Evolutionary conservation across 1,284 basidiomycete species (phyloP).

Genomic region (Phylloporus sp.): DNA sequence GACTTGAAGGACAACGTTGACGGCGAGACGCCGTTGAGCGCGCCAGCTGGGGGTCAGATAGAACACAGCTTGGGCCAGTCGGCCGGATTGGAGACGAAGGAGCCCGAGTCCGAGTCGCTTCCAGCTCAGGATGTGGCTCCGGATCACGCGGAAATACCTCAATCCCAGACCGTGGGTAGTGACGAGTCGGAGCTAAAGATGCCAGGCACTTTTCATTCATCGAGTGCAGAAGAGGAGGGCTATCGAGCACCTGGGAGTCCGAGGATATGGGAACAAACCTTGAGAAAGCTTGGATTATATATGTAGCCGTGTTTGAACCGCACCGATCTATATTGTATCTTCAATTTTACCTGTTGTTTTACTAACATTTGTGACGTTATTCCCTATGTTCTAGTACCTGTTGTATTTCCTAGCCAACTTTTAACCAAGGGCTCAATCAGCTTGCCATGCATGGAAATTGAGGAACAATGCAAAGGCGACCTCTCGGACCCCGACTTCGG

Average conservation of each 20-base stretch:
- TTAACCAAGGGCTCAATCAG: neutral
- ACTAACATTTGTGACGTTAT: neutral
- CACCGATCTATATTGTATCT: slow-evolving; percentile 11
- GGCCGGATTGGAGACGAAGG: slow-evolving; percentile 11
- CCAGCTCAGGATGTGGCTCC: neutral
- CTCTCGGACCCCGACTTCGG: no score
- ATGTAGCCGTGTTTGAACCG: slow-evolving; percentile 14
- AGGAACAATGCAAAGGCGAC: no score
- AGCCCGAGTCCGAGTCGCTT: neutral
- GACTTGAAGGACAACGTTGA: slow-evolving; percentile 20
- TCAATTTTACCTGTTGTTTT: neutral
- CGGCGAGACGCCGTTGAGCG: slow-evolving; percentile 6
- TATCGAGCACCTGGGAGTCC: slow-evolving; percentile 5
- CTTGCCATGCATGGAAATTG: neutral
- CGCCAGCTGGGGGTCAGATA: neutral
- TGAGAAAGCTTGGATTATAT: slow-evolving; percentile 37
- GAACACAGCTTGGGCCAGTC: neutral
- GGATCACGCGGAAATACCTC: slow-evolving; percentile 18
- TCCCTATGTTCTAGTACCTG: neutral
- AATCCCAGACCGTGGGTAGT: slow-evolving; percentile 30
- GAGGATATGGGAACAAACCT: slow-evolving; percentile 28
- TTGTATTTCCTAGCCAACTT: neutral
- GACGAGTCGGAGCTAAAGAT: slow-evolving; percentile 50
- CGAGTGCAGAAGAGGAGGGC: slow-evolving; percentile 22
- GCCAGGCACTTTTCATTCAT: slow-evolving; percentile 56